Evolutionary conservation across 805 yeast species (phyloP).

Genomic region (Ogataea neopini): DNA sequence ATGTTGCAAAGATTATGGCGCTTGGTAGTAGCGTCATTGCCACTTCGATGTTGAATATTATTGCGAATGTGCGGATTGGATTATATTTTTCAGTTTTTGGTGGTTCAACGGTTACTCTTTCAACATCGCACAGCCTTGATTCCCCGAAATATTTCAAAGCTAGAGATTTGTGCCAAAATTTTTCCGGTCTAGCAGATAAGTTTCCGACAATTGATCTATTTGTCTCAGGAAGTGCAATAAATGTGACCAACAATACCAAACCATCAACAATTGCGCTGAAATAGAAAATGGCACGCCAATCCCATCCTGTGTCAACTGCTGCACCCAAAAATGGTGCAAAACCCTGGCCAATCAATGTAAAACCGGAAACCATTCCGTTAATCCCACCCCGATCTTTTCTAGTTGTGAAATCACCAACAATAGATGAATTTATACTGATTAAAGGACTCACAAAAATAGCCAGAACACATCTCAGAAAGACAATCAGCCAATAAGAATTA

Average conservation of each 20-base stretch:
- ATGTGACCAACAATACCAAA: constrained; percentile 34
- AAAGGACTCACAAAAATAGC: constrained; percentile 79
- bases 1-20: constrained; percentile 63
- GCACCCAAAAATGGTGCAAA: constrained; percentile 76
- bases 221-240: constrained; percentile 69
- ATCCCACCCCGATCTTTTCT: constrained; percentile 67
- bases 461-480: constrained; percentile 71
- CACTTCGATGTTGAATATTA: constrained; percentile 32
- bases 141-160: constrained; percentile 37
- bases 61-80: constrained; percentile 27
- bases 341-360: constrained; percentile 71
- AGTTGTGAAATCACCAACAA: constrained; percentile 72
- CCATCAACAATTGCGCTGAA: constrained; percentile 70
- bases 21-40: constrained; percentile 53
- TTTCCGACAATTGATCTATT: constrained; percentile 72
- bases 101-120: constrained; percentile 26
- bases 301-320: constrained; percentile 48
- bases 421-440: constrained; percentile 67
- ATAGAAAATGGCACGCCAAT: constrained; percentile 83
- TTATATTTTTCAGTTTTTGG: constrained; percentile 21
- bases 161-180: constrained; percentile 45
- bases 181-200: constrained; percentile 59
- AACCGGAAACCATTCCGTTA: constrained; percentile 65
- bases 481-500: constrained; percentile 57
- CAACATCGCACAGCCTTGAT: constrained; percentile 34